These are phyloP conservation scores for Ilyonectria robusta DNA, from an alignment of 2,329 filamentous ascomycete genomes.

Conservation along the genomic window DNA sequence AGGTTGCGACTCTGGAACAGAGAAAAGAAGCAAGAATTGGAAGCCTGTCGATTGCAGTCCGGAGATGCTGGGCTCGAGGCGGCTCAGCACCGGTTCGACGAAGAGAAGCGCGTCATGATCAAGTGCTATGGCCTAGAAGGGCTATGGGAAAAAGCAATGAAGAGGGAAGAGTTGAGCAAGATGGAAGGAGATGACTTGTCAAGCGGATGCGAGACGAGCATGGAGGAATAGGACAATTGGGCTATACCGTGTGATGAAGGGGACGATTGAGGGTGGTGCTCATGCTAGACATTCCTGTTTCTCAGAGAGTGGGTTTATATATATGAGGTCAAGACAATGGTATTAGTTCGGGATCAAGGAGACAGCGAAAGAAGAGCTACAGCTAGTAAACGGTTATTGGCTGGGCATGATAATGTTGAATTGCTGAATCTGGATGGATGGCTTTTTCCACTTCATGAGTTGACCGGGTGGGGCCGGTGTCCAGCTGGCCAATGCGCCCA, in stretches of 20 bases:
- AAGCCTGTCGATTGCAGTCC: conserved; percentile 26
- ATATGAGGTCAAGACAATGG: not conserved
- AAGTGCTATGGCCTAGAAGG: conserved; percentile 37
- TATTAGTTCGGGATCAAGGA: not conserved
- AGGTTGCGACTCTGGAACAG: conserved; percentile 38
- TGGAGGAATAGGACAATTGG: conserved; percentile 21
- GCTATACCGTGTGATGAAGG: not conserved
- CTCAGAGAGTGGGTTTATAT: not conserved
- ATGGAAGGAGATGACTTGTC: conserved; percentile 32
- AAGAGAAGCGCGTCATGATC: conserved; percentile 37
- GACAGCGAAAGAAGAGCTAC: not conserved
- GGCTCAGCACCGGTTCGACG: conserved; percentile 28
- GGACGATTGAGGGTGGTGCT: not conserved
- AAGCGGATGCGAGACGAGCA: conserved; percentile 33
- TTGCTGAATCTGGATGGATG: not conserved
- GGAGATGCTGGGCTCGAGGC: conserved; percentile 31
- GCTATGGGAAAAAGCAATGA: conserved; percentile 36
- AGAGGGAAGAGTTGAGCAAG: conserved; percentile 8
- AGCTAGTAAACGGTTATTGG: no score
- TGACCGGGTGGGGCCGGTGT: conserved; percentile 1
- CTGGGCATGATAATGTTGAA: not conserved
- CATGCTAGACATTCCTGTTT: not conserved
- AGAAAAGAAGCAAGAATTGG: conserved; percentile 34
- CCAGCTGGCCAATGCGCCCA: conserved; percentile 16
- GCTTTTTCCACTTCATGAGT: not conserved